These are phyloP conservation scores for Fusarium fracticaudum DNA, from an alignment of 2,329 filamentous ascomycete genomes.

Conservation along the genomic window DNA sequence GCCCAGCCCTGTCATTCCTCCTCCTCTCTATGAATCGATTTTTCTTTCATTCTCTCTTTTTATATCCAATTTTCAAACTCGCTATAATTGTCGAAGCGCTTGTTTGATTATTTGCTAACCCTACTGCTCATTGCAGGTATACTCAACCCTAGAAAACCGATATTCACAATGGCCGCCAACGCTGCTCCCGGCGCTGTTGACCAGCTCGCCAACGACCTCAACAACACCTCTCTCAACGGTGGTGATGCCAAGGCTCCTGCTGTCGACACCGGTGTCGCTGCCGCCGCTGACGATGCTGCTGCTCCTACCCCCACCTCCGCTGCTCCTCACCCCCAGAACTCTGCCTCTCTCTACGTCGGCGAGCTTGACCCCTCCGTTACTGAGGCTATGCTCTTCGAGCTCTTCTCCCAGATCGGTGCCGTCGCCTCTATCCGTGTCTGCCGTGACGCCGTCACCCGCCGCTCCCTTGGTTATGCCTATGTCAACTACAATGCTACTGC, in stretches of 20 bases:
- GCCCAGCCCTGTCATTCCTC: constrained; percentile 12
- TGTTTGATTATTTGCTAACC: constrained; percentile 31
- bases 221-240: constrained; percentile 75
- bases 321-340: constrained; percentile 84
- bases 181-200: constrained; percentile 72
- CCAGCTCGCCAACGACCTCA: constrained; percentile 82
- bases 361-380: constrained; percentile 98
- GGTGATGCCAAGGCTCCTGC: constrained; percentile 72
- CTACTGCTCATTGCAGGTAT: constrained; percentile 25
- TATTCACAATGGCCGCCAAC: constrained; percentile 68
- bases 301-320: constrained; percentile 78
- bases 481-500: constrained; percentile 99
- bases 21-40: constrained; percentile 15
- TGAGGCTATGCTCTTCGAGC: constrained; percentile 99
- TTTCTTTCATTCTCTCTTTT: background rate
- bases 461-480: constrained; percentile 98
- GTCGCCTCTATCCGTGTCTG: constrained; percentile 99
- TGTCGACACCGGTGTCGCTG: constrained; percentile 77
- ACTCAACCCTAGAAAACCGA: constrained; percentile 25
- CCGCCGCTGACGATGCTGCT: constrained; percentile 67
- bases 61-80: background rate
- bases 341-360: constrained; percentile 97
- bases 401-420: constrained; percentile 98
- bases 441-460: constrained; percentile 97
- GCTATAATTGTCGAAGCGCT: constrained; percentile 2